Evolutionary conservation across 768 basidiomycete genomes (phyloP), one percentile per base, ranked within the genome.

Genomic region (Pisolithus microcarpus): DNA sequence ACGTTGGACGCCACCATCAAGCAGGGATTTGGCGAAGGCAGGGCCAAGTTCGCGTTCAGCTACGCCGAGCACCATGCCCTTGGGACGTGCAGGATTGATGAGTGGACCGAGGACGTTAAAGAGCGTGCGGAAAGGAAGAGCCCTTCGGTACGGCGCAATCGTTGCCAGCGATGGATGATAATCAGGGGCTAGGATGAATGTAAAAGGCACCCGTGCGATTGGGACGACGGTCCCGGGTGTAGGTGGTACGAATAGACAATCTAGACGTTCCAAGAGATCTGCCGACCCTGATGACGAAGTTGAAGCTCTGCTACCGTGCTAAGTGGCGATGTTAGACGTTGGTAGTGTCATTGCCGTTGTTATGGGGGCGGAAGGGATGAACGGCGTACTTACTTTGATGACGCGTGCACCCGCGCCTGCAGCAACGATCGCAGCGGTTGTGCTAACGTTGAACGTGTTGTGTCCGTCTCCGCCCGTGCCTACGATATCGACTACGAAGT

Each of bases 381-480:
- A 34, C 34, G 45, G 9, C 45, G 5, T 21, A 58, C 77, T 53
- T 61, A 90, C 93, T 75, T 99, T 97, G 65, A 91, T 81, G 2
- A 99, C 92, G 31, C 92, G 77, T 0, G 90, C 90, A 5, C 95
- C 95, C 7, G 93, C 89, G 13, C 94, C 95, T 21, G 93, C 92
- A 26, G 94, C 95, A 18, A 97, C 89, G 54, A 99, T 79, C 1
- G 80, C 94, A 2, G 95, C 94, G 2, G 91, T 85, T 1, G 95
- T 97, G 64, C 91, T 94, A 48, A 97, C 94, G 64, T 98, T 97
- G 78, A 93, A 97, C 0, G 94, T 85, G 61, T 97, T 89, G 67
- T 93, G 82, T 0, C 93, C 93, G 68, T 97, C 96, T 7, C 96
- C 95, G 10, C 95, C 65, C 0, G 66, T 68, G 3, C 66, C 66